phyloP scores from a whole-genome alignment of 495 filamentous ascomycete species.

The Neurospora discreta region DNA sequence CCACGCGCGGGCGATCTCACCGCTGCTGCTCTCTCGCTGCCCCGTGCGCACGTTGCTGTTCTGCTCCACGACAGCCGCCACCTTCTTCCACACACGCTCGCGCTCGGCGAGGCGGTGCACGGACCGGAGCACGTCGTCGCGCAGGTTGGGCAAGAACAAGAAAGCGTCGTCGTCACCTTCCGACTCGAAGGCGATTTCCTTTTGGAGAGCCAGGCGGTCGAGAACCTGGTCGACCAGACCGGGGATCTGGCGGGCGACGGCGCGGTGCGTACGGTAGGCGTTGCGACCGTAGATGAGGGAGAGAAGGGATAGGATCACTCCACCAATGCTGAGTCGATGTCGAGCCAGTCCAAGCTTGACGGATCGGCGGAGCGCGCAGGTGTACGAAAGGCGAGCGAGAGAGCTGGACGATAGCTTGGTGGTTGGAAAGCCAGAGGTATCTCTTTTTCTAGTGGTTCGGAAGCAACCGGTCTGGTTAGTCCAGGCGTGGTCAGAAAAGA shows the following conservation, averaged over 20 bases:
- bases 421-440: slow-evolving; percentile 46
- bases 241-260: slow-evolving; percentile 61
- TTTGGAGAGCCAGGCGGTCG: slow-evolving; percentile 70
- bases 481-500: slow-evolving; percentile 26
- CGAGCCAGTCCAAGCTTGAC: slow-evolving; percentile 83
- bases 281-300: slow-evolving; percentile 45
- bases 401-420: slow-evolving; percentile 55
- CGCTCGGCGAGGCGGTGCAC: slow-evolving; percentile 65
- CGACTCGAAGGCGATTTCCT: slow-evolving; percentile 54
- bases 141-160: slow-evolving; percentile 75
- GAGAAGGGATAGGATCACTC: slow-evolving; percentile 45
- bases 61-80: slow-evolving; percentile 73
- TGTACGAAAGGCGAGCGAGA: slow-evolving; percentile 78
- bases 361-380: slow-evolving; percentile 80
- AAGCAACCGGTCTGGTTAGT: slow-evolving; percentile 68
- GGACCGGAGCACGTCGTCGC: slow-evolving; percentile 80
- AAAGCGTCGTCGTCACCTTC: slow-evolving; percentile 59
- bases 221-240: slow-evolving; percentile 70
- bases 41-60: slow-evolving; percentile 86
- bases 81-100: slow-evolving; percentile 69
- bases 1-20: slow-evolving; percentile 84
- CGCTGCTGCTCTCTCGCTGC: slow-evolving; percentile 68
- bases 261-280: slow-evolving; percentile 43
- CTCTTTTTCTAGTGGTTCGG: slow-evolving; percentile 57
- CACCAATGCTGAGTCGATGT: slow-evolving; percentile 88